Conservation (phyloP, 1,284 basidiomycete species). For the Inonotus obliquus region DNA sequence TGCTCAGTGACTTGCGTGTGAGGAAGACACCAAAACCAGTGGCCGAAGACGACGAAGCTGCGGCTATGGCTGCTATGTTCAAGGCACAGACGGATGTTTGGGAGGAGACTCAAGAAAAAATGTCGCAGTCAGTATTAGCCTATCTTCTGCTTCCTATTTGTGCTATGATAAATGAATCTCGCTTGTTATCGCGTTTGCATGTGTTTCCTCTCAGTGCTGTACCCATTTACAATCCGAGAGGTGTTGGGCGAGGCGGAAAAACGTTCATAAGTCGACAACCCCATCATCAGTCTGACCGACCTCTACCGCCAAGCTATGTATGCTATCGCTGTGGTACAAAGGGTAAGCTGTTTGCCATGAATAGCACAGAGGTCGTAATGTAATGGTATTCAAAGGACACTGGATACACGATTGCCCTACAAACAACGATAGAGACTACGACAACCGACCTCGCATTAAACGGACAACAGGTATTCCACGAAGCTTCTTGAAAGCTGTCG, state of each 20-base stretch:
- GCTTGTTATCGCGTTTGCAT: conserved; percentile 50
- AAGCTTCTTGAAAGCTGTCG: conserved; percentile 95
- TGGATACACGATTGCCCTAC: conserved; percentile 99
- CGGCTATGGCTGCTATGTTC: conserved; percentile 95
- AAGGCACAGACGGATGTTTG: conserved; percentile 87
- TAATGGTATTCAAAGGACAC: conserved; percentile 57
- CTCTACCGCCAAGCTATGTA: conserved; percentile 92
- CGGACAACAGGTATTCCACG: conserved; percentile 97
- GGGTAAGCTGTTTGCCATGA: conserved; percentile 50
- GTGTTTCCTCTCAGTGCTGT: conserved; percentile 52
- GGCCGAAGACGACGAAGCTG: conserved; percentile 70
- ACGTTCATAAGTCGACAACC: conserved; percentile 41
- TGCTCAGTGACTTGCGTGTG: not conserved
- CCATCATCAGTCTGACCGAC: conserved; percentile 53
- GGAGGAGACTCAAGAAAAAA: conserved; percentile 96
- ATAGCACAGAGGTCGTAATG: not conserved
- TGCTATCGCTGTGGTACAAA: conserved; percentile 98
- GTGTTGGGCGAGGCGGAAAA: conserved; percentile 58
- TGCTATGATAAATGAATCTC: conserved; percentile 53
- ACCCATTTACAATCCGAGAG: conserved; percentile 64
- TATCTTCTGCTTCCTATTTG: conserved; percentile 38
- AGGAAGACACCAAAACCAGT: conserved; percentile 27
- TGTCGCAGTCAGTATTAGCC: conserved; percentile 79
- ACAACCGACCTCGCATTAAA: conserved; percentile 93
- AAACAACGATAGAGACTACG: conserved; percentile 92